Evolutionary conservation across 306 rosid species (phyloP).

Genomic region (Boehmeria nivea): DNA sequence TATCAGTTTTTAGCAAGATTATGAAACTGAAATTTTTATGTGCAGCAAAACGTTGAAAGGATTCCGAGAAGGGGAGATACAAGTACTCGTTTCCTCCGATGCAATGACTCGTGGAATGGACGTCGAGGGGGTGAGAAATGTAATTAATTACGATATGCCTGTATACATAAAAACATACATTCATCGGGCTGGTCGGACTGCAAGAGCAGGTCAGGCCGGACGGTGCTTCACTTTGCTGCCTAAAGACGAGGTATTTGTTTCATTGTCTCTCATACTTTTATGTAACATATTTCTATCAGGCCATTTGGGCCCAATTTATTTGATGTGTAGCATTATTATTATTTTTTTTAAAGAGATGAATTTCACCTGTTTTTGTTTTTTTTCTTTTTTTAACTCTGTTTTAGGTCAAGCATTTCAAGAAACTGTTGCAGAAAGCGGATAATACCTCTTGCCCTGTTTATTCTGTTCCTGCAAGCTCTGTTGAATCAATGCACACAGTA

Average conservation of each 20-base stretch:
- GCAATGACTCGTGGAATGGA: slow-evolving; percentile 99
- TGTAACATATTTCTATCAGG: neutral
- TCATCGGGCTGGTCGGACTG: slow-evolving; percentile 94
- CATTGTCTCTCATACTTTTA: slow-evolving; percentile 17
- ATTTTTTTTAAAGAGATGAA: neutral
- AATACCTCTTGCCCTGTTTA: slow-evolving; percentile 48
- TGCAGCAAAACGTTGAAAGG: slow-evolving; percentile 74
- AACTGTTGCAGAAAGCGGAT: slow-evolving; percentile 72
- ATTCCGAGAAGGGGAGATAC: slow-evolving; percentile 75
- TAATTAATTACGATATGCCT: slow-evolving; percentile 82
- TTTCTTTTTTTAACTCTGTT: no score
- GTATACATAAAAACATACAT: slow-evolving; percentile 72
- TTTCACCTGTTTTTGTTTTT: neutral
- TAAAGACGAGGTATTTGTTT: slow-evolving; percentile 57
- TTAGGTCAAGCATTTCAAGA: slow-evolving; percentile 77
- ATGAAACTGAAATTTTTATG: slow-evolving; percentile 8
- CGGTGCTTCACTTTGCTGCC: slow-evolving; percentile 77
- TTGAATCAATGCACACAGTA: slow-evolving; percentile 48
- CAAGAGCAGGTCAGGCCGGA: slow-evolving; percentile 89
- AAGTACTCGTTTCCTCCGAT: slow-evolving; percentile 89
- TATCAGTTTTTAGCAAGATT: no score
- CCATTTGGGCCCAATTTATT: neutral
- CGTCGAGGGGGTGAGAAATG: slow-evolving; percentile 81
- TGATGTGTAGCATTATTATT: neutral
- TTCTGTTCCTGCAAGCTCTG: slow-evolving; percentile 44